Conservation (phyloP, 2,329 filamentous ascomycete species). For the Phialophora chinensis region DNA sequence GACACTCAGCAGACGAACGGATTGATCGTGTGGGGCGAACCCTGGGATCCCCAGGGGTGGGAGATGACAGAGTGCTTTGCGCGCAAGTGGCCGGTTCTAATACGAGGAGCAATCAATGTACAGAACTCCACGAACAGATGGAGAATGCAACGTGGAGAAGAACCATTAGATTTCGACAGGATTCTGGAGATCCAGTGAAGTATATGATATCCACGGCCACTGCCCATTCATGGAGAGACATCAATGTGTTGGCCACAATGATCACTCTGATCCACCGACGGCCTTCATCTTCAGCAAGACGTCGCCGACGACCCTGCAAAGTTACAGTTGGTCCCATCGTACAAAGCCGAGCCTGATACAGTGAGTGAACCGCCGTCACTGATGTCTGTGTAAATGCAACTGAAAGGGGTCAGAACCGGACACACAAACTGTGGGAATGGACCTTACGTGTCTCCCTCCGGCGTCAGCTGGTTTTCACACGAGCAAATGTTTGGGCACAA, state of each 20-base stretch:
- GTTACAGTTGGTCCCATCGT: conserved; percentile 14
- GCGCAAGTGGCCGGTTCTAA: conserved; percentile 50
- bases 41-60: conserved; percentile 55
- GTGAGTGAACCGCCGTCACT: conserved; percentile 13
- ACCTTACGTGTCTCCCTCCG: conserved; percentile 12
- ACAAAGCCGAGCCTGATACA: conserved; percentile 13
- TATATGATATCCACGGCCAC: not conserved
- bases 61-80: conserved; percentile 55
- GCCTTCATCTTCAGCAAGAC: conserved; percentile 3
- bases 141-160: conserved; percentile 31
- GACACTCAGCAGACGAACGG: conserved; percentile 39
- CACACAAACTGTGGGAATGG: not conserved
- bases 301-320: conserved; percentile 11
- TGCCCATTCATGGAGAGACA: not conserved
- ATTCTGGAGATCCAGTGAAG: conserved; percentile 26
- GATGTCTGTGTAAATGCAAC: conserved; percentile 16
- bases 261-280: not conserved
- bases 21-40: conserved; percentile 58
- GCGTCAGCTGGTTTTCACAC: conserved; percentile 17
- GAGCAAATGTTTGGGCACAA: conserved; percentile 13
- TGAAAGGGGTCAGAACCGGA: not conserved
- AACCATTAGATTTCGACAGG: conserved; percentile 30
- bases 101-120: conserved; percentile 22
- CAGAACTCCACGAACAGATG: conserved; percentile 34
- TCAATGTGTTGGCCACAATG: not conserved